A percentile compares a stretch with the other conserved stretches of the same genome.
Conservation (phyloP, 306 rosid species). For the Cicer pinnatifidum region DNA sequence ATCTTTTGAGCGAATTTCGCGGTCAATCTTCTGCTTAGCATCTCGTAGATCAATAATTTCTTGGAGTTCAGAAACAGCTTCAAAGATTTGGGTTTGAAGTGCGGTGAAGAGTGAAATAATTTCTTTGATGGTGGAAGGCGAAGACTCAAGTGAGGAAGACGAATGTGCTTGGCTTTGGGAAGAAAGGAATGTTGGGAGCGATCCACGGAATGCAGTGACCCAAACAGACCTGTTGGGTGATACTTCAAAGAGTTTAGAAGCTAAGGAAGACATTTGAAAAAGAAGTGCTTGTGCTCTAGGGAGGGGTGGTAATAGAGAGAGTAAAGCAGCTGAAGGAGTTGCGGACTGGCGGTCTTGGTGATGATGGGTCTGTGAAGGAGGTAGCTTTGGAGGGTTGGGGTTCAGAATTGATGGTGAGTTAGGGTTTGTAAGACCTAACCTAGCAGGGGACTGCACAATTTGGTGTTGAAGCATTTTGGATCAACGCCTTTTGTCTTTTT, state of each 20-base stretch:
- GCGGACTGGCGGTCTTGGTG: constrained; percentile 49
- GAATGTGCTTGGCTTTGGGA: constrained; percentile 57
- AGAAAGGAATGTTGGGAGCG: constrained; percentile 76
- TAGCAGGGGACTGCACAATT: constrained; percentile 82
- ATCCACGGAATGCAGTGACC: constrained; percentile 77
- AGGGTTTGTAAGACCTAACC: constrained; percentile 80
- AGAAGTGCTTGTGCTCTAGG: constrained; percentile 89
- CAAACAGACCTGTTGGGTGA: constrained; percentile 77
- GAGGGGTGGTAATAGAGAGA: constrained; percentile 86
- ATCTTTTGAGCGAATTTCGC: constrained; percentile 67
- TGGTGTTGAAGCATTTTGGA: constrained; percentile 76
- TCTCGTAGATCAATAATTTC: constrained; percentile 89
- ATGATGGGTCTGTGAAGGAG: constrained; percentile 56
- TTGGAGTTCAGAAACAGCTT: constrained; percentile 90
- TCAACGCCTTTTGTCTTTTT: background rate
- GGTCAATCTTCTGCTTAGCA: constrained; percentile 67
- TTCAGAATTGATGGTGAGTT: constrained; percentile 76
- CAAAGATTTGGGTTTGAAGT: constrained; percentile 84
- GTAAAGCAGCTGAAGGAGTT: constrained; percentile 54
- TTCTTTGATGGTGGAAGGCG: constrained; percentile 73
- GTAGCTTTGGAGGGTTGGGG: constrained; percentile 70
- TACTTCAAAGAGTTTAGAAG: constrained; percentile 75
- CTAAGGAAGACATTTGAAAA: constrained; percentile 75
- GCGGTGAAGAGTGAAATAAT: constrained; percentile 62
- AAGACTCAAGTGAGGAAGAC: constrained; percentile 50